Conservation (phyloP, 306 rosid genomes). For the Pyrus pyrifolia region DNA sequence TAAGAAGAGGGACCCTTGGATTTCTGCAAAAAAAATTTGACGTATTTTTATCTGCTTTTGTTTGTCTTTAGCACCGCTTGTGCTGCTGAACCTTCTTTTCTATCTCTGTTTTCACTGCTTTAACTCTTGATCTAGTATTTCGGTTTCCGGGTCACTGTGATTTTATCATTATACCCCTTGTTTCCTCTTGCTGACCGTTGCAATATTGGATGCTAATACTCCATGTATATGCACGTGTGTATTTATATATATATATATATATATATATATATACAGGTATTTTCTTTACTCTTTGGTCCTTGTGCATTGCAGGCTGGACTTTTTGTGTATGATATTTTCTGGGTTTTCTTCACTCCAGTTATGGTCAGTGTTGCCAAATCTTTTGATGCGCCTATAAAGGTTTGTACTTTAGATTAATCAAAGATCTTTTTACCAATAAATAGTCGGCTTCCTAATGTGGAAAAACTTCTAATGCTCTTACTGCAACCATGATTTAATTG, state of each 20-base stretch:
- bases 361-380: constrained; percentile 99
- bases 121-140: background rate
- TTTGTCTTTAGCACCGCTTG: background rate
- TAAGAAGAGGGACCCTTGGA: constrained; percentile 26
- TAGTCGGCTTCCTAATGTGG: background rate
- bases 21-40: background rate
- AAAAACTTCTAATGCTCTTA: background rate
- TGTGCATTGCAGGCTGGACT: constrained; percentile 71
- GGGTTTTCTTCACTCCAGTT: constrained; percentile 99
- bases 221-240: background rate
- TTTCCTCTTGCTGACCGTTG: background rate
- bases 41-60: background rate
- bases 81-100: background rate
- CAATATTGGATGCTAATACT: background rate
- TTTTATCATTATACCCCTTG: background rate
- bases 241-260: background rate
- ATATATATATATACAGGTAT: no score
- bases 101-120: background rate
- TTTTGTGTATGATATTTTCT: constrained; percentile 93
- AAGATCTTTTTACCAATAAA: background rate
- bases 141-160: background rate
- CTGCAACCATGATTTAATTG: constrained; percentile 13
- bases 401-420: constrained; percentile 25
- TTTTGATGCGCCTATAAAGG: constrained; percentile 99
- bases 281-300: background rate